A percentile compares a stretch with the other conserved stretches of the same genome.
Evolutionary conservation across 2,329 filamentous ascomycete species (phyloP).

Genomic region (Venturia nashicola): DNA sequence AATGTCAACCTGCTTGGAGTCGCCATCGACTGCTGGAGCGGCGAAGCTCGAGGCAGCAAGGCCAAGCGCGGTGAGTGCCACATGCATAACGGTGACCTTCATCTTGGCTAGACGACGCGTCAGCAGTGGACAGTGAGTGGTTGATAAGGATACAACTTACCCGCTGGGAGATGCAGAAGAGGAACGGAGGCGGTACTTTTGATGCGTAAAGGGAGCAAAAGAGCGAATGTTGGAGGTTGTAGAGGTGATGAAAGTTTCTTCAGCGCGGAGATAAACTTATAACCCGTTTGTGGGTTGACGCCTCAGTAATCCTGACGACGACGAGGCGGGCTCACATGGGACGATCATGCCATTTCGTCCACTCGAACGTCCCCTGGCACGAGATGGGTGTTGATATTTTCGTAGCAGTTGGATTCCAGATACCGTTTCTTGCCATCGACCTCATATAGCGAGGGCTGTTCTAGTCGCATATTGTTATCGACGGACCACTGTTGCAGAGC

Average conservation of each 20-base stretch:
- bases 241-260: neutral
- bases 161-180: neutral
- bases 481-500: too few species aligned
- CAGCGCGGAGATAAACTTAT: neutral
- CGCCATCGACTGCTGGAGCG: neutral
- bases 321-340: neutral
- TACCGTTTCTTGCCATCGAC: too few species aligned
- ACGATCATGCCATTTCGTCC: neutral
- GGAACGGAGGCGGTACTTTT: neutral
- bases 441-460: too few species aligned
- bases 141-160: neutral
- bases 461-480: too few species aligned
- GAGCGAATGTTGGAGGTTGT: neutral
- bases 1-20: neutral
- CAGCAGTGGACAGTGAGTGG: neutral
- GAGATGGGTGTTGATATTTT: neutral
- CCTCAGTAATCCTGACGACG: neutral
- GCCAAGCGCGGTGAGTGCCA: neutral
- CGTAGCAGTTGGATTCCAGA: too few species aligned
- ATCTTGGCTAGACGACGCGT: neutral
- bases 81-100: neutral
- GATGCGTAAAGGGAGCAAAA: neutral
- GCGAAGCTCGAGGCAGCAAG: neutral
- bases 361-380: neutral
- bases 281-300: neutral